Conservation (phyloP, 1,284 basidiomycete genomes). For the Apiotrichum mycotoxinovorans region DNA sequence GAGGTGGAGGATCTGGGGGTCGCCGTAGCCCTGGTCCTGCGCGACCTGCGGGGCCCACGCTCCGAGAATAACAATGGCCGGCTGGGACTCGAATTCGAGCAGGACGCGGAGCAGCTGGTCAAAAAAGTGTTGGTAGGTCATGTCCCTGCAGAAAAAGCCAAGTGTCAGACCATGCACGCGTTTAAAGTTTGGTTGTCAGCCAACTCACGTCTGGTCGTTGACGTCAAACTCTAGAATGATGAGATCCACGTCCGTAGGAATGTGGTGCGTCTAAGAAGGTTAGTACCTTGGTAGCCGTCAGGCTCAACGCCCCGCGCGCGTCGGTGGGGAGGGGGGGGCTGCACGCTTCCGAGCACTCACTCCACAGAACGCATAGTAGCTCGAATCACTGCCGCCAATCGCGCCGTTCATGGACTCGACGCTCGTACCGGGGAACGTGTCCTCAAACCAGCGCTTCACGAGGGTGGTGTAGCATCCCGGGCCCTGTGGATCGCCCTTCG, state of each 20-base stretch:
- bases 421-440: constrained; percentile 30
- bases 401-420: constrained; percentile 42
- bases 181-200: no score
- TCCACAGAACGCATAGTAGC: constrained; percentile 50
- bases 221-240: constrained; percentile 50
- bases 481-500: constrained; percentile 44
- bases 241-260: constrained; percentile 43
- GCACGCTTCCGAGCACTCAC: constrained; percentile 16
- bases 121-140: constrained; percentile 44
- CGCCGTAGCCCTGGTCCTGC: constrained; percentile 46
- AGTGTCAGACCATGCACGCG: no score
- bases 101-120: constrained; percentile 49
- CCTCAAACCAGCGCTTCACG: constrained; percentile 38
- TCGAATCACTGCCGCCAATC: constrained; percentile 49
- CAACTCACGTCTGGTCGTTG: constrained; percentile 46
- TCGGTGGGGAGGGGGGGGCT: no score
- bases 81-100: constrained; percentile 43
- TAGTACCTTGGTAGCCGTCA: no score
- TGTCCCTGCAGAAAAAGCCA: constrained; percentile 20
- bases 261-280: constrained; percentile 45
- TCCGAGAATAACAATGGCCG: constrained; percentile 47
- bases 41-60: constrained; percentile 47
- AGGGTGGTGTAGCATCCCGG: constrained; percentile 46
- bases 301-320: no score
- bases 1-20: constrained; percentile 46